Base-by-base conservation (phyloP, 176 grass and related monocot genomes). In the Hordeum marinum region DNA sequence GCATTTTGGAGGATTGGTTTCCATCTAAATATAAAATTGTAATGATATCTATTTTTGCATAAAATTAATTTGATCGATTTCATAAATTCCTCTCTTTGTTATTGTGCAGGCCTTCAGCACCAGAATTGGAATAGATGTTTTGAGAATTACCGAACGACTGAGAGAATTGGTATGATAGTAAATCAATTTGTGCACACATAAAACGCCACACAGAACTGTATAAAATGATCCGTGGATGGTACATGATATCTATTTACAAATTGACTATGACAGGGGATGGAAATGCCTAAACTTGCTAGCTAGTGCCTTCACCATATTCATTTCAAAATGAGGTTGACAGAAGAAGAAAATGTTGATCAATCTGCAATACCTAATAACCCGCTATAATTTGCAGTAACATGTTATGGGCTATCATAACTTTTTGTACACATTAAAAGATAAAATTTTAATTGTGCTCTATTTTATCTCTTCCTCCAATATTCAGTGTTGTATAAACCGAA, bases 111-210 rank as follows among this genome's bases (percentile, higher is more conserved):
- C 91, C 24, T 87, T 94, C 10, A 88, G 79, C 69, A 75, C 87
- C 40, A 89, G 94, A 83, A 97, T 97, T 75, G 94, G 94, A 15
- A 86, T 94, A 64, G 94, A 94, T 3, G 89, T 82, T 79, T 78
- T 75, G 25, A 92, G 76, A 67, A 55, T 94, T 79, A 76, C 81
- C 31, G 83, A 94, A 46, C 94, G 94, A 72, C 21, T 97, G 36
- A 85, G 70, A 40, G 74, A 75, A 59, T 74, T 94, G 79, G 74
- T 55, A 67, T 67, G 50, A 88, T 60, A 74, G 0, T 18, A 68
- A 42, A 27, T 25, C 6, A 2, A 20, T 45, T 17, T 34, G 20
- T 18, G 18, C 6, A 40, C 5, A n/a, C 21, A 60, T 0, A 18
- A 46, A 46, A 39, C 4, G 1, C 46, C 46, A 50, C 20, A 23